Base-by-base conservation (phyloP, 2,329 filamentous ascomycete species). In the Alternaria triticina region DNA sequence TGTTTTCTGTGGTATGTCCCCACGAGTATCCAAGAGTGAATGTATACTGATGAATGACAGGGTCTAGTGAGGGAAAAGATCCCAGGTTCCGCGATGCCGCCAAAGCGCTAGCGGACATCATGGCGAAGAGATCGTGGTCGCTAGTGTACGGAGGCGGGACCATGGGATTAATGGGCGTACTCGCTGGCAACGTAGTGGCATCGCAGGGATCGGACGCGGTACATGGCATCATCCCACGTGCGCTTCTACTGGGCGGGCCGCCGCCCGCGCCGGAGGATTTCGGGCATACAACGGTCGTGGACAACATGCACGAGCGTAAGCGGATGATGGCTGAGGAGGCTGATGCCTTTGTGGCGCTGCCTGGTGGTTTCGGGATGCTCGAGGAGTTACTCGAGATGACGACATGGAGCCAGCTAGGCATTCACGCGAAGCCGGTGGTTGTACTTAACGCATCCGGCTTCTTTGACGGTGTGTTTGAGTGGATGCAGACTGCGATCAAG, bases 101-200 rank as follows among this genome's bases (percentile, higher is more conserved):
- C 36, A 40, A 17, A 40, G 15, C 36, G 8, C n/a, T 40, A 40
- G 36, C 36, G 36, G 36, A 40, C 4, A 40, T 40, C 36, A 40
- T 40, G n/a, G 36, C 36, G 36, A 40, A 17, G 0, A 50, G 23
- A 30, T 50, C 47, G 8, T 50, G 47, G 47, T 50, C 23, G 25
- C n/a, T 59, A 8, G 28, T 59, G 13, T 61, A 61, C 33, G 58
- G 58, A 7, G 58, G 58, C n/a, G 58, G 58, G 15, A 47, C 58
- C 2, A 17, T 56, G 28, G 58, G 58, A 8, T 20, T 61, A 17
- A 61, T 59, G 57, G 57, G 57, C 7, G 7, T 33, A 15, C 30
- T 59, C 20, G 49, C 57, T 23, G 15, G 43, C 3, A 59, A n/a
- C n/a, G 23, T 59, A 15, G 57, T 59, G 4, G 43, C n/a, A 22